Conservation (phyloP, 2,329 filamentous ascomycete species). For the Xylaria sp. region DNA sequence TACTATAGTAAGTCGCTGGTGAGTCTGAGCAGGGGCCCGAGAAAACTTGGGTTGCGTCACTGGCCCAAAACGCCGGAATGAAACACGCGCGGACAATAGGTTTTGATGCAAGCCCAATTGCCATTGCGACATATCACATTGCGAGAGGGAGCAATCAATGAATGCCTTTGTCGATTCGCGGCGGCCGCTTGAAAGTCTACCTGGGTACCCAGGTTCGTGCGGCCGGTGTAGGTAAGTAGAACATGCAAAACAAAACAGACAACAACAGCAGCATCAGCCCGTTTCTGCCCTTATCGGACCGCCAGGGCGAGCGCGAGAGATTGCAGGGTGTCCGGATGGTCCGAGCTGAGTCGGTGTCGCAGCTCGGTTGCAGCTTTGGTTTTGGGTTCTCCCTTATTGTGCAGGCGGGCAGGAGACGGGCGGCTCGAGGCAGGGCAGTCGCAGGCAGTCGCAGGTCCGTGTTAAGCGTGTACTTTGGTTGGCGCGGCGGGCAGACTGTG, state of each 20-base stretch:
- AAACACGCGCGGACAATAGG: slow-evolving; percentile 7
- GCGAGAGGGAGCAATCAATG: too few species aligned
- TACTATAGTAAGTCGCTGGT: not conserved
- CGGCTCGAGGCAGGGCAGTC: not conserved
- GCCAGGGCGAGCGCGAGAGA: slow-evolving; percentile 10
- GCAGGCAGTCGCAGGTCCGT: too few species aligned
- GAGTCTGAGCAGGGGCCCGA: not conserved
- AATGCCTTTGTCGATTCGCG: too few species aligned
- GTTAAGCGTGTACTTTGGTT: slow-evolving; percentile 13
- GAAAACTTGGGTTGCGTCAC: not conserved
- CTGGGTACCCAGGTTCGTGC: too few species aligned
- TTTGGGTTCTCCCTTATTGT: slow-evolving; percentile 13
- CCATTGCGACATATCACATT: slow-evolving; percentile 3
- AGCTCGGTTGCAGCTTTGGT: slow-evolving; percentile 17
- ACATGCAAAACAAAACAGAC: slow-evolving; percentile 13
- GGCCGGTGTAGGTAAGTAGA: not conserved
- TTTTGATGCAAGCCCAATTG: too few species aligned
- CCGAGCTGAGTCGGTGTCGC: slow-evolving; percentile 24
- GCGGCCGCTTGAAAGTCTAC: too few species aligned
- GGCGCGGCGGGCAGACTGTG: too few species aligned
- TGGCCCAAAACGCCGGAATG: slow-evolving; percentile 6
- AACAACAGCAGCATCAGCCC: slow-evolving; percentile 8
- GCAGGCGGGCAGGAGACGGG: not conserved
- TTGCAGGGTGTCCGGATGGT: slow-evolving; percentile 19
- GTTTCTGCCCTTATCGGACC: slow-evolving; percentile 11